Evolutionary conservation across 139 green algal genomes (phyloP).

Genomic region (Chlorella ohadii): DNA sequence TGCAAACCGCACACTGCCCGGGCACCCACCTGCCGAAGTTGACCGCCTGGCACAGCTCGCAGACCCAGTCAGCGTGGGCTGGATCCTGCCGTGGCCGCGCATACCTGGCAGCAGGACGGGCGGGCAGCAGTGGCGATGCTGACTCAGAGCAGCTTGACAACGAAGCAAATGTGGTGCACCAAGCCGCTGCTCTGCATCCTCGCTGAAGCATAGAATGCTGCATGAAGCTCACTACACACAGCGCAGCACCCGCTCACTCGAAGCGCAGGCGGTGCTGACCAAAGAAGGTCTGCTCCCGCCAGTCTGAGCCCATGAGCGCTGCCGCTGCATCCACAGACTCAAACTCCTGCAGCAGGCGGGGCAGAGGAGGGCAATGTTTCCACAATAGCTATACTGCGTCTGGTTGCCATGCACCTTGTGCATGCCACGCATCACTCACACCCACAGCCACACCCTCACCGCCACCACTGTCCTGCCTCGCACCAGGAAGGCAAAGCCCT

Average conservation of each 20-base stretch:
- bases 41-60: slow-evolving; percentile 66
- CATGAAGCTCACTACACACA: too few relatives aligned
- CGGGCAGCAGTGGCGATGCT: background rate
- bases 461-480: background rate
- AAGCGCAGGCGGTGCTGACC: slow-evolving; percentile 49
- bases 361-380: too few relatives aligned
- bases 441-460: background rate
- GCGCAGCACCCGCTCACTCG: slow-evolving; percentile 51
- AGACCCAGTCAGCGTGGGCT: slow-evolving; percentile 69
- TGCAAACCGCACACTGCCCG: too few relatives aligned
- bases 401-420: too few relatives aligned
- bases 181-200: too few relatives aligned
- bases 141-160: too few relatives aligned
- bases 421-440: too few relatives aligned
- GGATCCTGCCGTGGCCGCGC: background rate
- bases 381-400: too few relatives aligned
- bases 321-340: slow-evolving; percentile 47
- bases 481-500: slow-evolving; percentile 62
- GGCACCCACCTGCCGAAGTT: slow-evolving; percentile 76
- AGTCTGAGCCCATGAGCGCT: slow-evolving; percentile 62
- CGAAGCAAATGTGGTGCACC: too few relatives aligned
- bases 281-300: slow-evolving; percentile 25
- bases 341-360: slow-evolving; percentile 59
- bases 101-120: background rate
- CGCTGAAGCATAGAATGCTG: too few relatives aligned